Base-by-base conservation (phyloP, 169 alveolate species). In the Neospora caninum region DNA sequence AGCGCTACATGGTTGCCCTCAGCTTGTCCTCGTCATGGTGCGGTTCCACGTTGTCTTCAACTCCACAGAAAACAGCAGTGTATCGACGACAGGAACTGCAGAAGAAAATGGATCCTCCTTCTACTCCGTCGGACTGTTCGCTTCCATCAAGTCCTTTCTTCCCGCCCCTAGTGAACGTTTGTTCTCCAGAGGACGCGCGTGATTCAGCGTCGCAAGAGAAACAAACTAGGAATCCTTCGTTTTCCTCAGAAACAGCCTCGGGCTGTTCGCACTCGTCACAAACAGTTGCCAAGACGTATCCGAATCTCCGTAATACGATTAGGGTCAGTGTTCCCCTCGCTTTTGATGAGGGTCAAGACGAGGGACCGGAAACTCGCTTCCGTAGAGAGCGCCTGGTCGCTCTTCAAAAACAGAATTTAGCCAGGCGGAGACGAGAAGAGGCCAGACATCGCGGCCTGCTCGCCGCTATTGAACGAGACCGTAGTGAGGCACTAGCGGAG, bases 291-390 rank as follows among this genome's bases (percentile, higher is more conserved):
- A 13, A 49, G 58, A 49, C 58, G 18, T 49, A 13, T 49, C 58
- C 27, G 9, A 49, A 22, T 49, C 58, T 49, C 58, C 18, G 27
- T 49, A 49, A 13, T 49, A 49, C 36, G 34, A 64, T 4, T 64
- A 25, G 78, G 45, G 87, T 78, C 45, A 78, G 87, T 25, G 43
- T 78, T 22, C 87, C 87, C 45, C 87, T 78, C 45, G 53, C 45
- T 78, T 29, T 39, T 16, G 31, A 34, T 22, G 87, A 34, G 31
- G 87, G 31, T 78, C 36, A 25, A 64, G 78, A 4, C 87, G 41
- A 1, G 9, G 7, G 43, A 34, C 27, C 87, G 87, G 87, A 39
- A 34, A 29, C 87, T 42, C 87, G 87, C 43, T 78, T 78, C 43
- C 87, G 27, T 20, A 78, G 27, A 20, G 53, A 78, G 43, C 87